These are phyloP conservation scores for Begonia fuchsioides DNA, from an alignment of 306 rosid species.

Conservation along the genomic window DNA sequence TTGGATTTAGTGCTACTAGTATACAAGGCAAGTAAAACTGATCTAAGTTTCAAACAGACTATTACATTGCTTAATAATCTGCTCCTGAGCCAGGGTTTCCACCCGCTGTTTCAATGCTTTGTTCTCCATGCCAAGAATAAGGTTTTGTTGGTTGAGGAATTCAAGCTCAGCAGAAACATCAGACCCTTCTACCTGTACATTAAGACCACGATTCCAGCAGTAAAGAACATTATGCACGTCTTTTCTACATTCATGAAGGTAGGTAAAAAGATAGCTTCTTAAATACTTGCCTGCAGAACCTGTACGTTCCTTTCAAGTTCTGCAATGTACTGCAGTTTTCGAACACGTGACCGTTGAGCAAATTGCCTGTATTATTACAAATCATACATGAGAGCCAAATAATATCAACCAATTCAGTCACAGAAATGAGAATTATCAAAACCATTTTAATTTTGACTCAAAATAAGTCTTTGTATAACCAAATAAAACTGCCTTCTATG, in stretches of 20 bases:
- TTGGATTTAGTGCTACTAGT: no score
- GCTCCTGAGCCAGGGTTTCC: slow-evolving; percentile 88
- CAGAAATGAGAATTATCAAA: no score
- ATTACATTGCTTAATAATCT: slow-evolving; percentile 76
- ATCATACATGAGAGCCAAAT: no score
- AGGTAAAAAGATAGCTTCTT: slow-evolving; percentile 9
- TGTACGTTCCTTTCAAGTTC: slow-evolving; percentile 97
- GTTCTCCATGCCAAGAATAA: slow-evolving; percentile 92
- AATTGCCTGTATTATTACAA: slow-evolving; percentile 55
- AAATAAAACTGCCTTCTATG: no score
- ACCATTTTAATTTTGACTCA: no score
- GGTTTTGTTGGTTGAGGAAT: slow-evolving; percentile 86
- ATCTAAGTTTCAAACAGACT: no score
- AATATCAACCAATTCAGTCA: no score
- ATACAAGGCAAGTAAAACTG: no score
- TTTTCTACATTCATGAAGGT: background rate
- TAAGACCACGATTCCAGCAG: slow-evolving; percentile 3
- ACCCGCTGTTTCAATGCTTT: slow-evolving; percentile 94
- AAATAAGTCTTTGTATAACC: no score
- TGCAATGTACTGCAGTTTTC: slow-evolving; percentile 95
- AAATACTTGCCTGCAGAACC: slow-evolving; percentile 71
- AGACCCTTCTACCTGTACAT: slow-evolving; percentile 76
- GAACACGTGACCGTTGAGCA: slow-evolving; percentile 97
- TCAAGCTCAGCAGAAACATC: slow-evolving; percentile 90
- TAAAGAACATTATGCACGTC: background rate